A percentile compares a stretch with the other conserved stretches of the same genome.
These are phyloP conservation scores for Backusella australiensis DNA, from an alignment of 192 early-diverging fungal genomes.

Conservation along the genomic window DNA sequence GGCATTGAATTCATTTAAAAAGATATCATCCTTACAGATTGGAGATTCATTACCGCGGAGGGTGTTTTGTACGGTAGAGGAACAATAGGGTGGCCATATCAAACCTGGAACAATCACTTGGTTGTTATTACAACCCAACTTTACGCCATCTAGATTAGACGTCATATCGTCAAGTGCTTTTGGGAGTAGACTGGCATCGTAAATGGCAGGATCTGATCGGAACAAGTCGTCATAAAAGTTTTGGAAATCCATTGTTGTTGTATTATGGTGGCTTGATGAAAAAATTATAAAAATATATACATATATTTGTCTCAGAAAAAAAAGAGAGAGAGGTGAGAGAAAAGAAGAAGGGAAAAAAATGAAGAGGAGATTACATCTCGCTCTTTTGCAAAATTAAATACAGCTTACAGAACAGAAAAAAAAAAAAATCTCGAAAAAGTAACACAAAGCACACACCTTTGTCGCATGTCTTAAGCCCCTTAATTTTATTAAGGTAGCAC, in stretches of 20 bases:
- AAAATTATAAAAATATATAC: not conserved
- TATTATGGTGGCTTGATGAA: not conserved
- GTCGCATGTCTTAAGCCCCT: not conserved
- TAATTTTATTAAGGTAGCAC: not conserved
- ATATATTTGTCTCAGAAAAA: not conserved
- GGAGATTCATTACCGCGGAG: not conserved
- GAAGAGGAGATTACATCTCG: not conserved
- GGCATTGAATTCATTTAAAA: not conserved
- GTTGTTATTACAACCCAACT: not conserved
- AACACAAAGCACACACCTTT: slow-evolving; percentile 2
- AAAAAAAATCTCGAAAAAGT: not conserved
- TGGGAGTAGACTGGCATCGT: not conserved
- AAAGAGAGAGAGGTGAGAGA: not conserved
- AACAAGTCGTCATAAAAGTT: not conserved
- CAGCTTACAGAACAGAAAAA: not conserved
- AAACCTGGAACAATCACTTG: not conserved
- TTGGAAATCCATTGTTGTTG: not conserved
- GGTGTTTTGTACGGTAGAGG: not conserved
- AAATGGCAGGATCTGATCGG: not conserved
- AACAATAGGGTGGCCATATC: not conserved
- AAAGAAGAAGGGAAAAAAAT: not conserved
- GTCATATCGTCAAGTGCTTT: not conserved
- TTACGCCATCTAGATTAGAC: not conserved
- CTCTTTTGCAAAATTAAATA: not conserved
- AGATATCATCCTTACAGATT: not conserved